These are phyloP conservation scores for Venturiaceae sp. DNA, from an alignment of 2,329 filamentous ascomycete species.

Conservation along the genomic window DNA sequence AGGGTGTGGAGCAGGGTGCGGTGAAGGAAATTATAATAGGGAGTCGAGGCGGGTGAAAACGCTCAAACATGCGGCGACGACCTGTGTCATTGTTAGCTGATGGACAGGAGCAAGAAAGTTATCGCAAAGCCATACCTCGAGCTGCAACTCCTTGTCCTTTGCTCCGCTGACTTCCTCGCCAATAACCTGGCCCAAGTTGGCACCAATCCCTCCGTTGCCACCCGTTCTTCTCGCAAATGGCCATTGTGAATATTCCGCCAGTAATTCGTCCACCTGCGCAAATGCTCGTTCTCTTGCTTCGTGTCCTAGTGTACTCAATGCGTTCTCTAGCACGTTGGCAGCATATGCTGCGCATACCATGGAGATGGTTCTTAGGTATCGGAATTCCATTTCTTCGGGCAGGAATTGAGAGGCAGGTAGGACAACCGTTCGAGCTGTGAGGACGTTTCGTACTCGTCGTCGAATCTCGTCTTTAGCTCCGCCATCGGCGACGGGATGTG, in stretches of 20 bases:
- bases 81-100: constrained; percentile 29
- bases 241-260: constrained; percentile 96
- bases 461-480: constrained; percentile 97
- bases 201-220: constrained; percentile 75
- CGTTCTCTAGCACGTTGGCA: constrained; percentile 96
- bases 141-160: constrained; percentile 90
- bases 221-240: constrained; percentile 77
- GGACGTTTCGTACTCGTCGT: constrained; percentile 80
- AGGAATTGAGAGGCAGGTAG: constrained; percentile 79
- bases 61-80: constrained; percentile 88
- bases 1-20: too few species aligned
- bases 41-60: constrained; percentile 98
- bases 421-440: constrained; percentile 90
- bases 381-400: constrained; percentile 88
- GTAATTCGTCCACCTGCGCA: constrained; percentile 89
- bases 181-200: constrained; percentile 82
- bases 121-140: constrained; percentile 58
- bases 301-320: constrained; percentile 85
- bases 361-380: constrained; percentile 80
- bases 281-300: constrained; percentile 92
- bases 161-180: constrained; percentile 75
- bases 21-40: constrained; percentile 67
- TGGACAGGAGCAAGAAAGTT: not conserved
- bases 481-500: constrained; percentile 90
- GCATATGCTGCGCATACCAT: constrained; percentile 99